Evolutionary conservation across 1,284 basidiomycete genomes (phyloP).

Genomic region (Ceratobasidium theobromae): DNA sequence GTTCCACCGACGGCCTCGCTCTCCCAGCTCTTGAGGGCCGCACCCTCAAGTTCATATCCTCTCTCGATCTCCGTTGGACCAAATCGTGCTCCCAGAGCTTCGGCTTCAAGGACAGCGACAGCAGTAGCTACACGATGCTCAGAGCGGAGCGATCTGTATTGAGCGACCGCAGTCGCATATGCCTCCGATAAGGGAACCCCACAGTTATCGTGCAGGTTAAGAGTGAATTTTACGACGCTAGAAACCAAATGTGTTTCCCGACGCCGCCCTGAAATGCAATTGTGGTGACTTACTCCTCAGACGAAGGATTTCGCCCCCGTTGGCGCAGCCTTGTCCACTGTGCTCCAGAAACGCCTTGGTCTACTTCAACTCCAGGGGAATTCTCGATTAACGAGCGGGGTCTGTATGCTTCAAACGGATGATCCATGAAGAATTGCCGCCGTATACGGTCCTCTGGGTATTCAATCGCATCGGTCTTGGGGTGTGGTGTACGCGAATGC

Average conservation of each 20-base stretch:
- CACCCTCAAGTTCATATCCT: constrained; percentile 62
- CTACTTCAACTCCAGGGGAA: constrained; percentile 43
- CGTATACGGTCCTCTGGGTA: constrained; percentile 88
- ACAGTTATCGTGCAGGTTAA: constrained; percentile 74
- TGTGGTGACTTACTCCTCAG: constrained; percentile 79
- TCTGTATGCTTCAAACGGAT: constrained; percentile 93
- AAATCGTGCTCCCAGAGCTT: constrained; percentile 73
- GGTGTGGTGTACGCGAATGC: constrained; percentile 52
- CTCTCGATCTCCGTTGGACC: constrained; percentile 61
- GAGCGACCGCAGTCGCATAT: constrained; percentile 75
- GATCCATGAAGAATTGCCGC: constrained; percentile 91
- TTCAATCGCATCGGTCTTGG: constrained; percentile 63
- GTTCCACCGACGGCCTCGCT: constrained; percentile 57
- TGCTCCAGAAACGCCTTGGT: constrained; percentile 56
- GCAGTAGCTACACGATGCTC: constrained; percentile 77
- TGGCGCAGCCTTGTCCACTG: constrained; percentile 78
- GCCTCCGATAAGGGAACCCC: constrained; percentile 72
- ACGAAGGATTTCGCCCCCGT: constrained; percentile 75
- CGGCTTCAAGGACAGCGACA: constrained; percentile 80
- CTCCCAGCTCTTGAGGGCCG: constrained; percentile 60
- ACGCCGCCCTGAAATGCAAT: constrained; percentile 28
- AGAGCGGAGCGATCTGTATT: constrained; percentile 84
- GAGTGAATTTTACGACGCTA: constrained; percentile 79
- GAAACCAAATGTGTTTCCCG: background rate
- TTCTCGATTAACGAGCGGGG: constrained; percentile 76